These are phyloP conservation scores for Lachancea waltii DNA, from an alignment of 805 yeast species.

Conservation along the genomic window DNA sequence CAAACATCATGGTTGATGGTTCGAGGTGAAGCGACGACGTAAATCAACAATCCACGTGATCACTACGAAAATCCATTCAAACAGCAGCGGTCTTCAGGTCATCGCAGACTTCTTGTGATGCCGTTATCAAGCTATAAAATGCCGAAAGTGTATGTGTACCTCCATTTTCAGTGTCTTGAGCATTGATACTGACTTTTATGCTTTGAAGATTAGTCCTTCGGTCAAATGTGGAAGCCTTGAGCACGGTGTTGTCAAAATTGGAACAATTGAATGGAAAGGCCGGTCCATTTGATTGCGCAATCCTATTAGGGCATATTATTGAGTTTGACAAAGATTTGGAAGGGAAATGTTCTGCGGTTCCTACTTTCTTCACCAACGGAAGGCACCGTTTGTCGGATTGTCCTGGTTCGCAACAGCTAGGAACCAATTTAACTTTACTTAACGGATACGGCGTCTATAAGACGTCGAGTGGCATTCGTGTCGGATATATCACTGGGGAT, in stretches of 20 bases:
- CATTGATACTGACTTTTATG: neutral
- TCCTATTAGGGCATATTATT: constrained; percentile 45
- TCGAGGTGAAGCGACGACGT: no score
- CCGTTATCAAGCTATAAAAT: neutral
- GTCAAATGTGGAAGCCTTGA: constrained; percentile 14
- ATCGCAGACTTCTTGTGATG: no score
- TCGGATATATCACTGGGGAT: constrained; percentile 41
- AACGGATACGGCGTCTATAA: constrained; percentile 36
- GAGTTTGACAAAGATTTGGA: constrained; percentile 10
- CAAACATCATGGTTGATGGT: no score
- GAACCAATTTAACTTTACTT: constrained; percentile 28
- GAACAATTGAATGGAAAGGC: constrained; percentile 47
- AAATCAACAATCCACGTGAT: no score
- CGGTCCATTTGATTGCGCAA: constrained; percentile 57
- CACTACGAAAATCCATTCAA: no score
- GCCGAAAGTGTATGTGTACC: neutral
- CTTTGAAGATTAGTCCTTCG: constrained; percentile 17
- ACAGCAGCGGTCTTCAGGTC: no score
- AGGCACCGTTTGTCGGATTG: constrained; percentile 11
- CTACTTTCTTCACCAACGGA: constrained; percentile 21
- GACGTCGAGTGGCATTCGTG: constrained; percentile 39
- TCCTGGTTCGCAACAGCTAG: constrained; percentile 9
- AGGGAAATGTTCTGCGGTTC: constrained; percentile 6
- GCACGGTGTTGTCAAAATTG: constrained; percentile 38
- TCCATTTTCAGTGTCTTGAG: neutral